These are phyloP conservation scores for Populus pruinosa DNA, from an alignment of 345 rosid species.

Conservation along the genomic window DNA sequence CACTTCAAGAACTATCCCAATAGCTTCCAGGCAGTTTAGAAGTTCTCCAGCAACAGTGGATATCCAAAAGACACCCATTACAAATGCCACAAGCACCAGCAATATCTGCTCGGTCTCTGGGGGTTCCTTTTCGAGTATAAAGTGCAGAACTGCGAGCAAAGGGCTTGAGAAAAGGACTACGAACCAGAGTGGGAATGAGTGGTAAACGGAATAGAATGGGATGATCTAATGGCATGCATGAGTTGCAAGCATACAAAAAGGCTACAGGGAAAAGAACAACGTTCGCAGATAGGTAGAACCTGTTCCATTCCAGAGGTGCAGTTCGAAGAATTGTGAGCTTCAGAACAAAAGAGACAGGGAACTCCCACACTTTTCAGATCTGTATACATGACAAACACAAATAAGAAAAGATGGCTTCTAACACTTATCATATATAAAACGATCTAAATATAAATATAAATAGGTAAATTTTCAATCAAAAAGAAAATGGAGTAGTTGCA, in stretches of 20 bases:
- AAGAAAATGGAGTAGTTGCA: neutral
- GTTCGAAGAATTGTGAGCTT: conserved; percentile 80
- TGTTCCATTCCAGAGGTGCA: conserved; percentile 74
- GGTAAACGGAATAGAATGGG: conserved; percentile 75
- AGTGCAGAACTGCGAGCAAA: conserved; percentile 73
- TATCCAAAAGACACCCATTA: conserved; percentile 97
- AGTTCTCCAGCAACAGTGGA: conserved; percentile 93
- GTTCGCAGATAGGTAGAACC: conserved; percentile 72
- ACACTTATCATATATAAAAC: neutral
- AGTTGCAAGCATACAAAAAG: conserved; percentile 72
- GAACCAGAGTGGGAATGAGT: conserved; percentile 79
- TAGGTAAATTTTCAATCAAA: too few species aligned
- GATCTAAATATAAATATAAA: neutral
- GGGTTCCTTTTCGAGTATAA: conserved; percentile 67
- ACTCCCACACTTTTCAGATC: conserved; percentile 72
- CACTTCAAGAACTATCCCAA: conserved; percentile 67
- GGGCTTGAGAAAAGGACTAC: conserved; percentile 62
- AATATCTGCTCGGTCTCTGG: conserved; percentile 79
- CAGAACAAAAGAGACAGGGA: conserved; percentile 62
- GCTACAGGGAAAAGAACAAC: conserved; percentile 76
- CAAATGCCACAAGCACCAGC: conserved; percentile 55
- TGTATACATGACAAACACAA: conserved; percentile 29
- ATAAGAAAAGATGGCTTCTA: neutral
- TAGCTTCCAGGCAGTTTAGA: conserved; percentile 77
- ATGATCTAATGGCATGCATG: conserved; percentile 74